A percentile compares a stretch with the other conserved stretches of the same genome.
Evolutionary conservation across 768 basidiomycete genomes (phyloP).

Genomic region (Lactifluus piperatus): DNA sequence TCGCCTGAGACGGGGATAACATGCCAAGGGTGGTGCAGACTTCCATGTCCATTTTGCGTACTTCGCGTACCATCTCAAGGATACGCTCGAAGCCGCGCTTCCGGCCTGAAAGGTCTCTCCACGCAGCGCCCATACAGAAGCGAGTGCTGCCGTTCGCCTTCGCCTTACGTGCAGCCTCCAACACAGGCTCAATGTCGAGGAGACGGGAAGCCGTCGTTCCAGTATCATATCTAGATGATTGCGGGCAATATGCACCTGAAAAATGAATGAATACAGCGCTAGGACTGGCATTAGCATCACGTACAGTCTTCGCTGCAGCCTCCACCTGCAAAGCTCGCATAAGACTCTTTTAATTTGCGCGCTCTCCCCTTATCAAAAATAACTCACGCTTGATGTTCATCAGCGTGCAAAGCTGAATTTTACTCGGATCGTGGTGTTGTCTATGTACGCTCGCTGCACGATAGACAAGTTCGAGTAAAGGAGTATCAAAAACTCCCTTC

Average conservation of each 20-base stretch:
- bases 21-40: constrained; percentile 98
- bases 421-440: constrained; percentile 75
- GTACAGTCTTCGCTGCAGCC: constrained; percentile 94
- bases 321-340: constrained; percentile 49
- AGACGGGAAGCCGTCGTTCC: constrained; percentile 82
- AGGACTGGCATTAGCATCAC: constrained; percentile 23
- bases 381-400: constrained; percentile 98
- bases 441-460: constrained; percentile 79
- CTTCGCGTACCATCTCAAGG: constrained; percentile 82
- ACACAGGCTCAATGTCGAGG: constrained; percentile 83
- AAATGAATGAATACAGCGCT: constrained; percentile 6
- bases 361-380: constrained; percentile 23
- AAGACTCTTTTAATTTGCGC: constrained; percentile 17
- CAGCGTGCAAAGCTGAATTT: constrained; percentile 92
- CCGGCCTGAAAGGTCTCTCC: constrained; percentile 88
- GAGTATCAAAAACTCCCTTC: constrained; percentile 74
- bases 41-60: constrained; percentile 97
- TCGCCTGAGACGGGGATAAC: constrained; percentile 89
- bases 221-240: constrained; percentile 89
- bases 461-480: constrained; percentile 84
- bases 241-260: constrained; percentile 92
- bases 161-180: constrained; percentile 87
- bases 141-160: constrained; percentile 95
- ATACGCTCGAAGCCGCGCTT: constrained; percentile 93
- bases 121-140: constrained; percentile 99